Evolutionary conservation across 129 eudicot species (phyloP), one percentile per base, ranked within the genome.

Genomic region (Lactuca saligna): DNA sequence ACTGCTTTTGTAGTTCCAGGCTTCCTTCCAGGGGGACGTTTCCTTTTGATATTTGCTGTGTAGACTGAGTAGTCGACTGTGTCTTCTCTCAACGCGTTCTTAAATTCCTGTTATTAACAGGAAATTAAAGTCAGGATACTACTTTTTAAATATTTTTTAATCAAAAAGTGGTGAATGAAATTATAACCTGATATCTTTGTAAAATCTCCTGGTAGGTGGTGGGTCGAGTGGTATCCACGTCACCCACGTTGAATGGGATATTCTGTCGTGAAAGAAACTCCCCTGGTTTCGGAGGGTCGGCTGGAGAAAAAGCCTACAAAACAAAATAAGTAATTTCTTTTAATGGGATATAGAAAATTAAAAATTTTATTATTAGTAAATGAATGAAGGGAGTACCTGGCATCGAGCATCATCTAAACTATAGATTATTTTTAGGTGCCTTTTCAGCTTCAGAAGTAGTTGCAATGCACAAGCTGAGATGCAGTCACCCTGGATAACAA

Each of bases 351-450:
- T 3, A 46, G 38, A 20, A 8, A 4, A 42, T 34, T 34, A 34
- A 34, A 34, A 34, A 7, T 4, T 38, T 38, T 57, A 4, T 58
- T 5, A 66, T 58, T 8, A 58, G 73, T 49, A 29, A 58, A n/a
- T 16, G 31, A 74, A 65, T 25, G 42, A 68, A 68, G 37, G 2
- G 1, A 46, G 12, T 77, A 89, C 98, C 95, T 89, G 96, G 72
- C 98, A 93, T 71, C 91, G 87, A 29, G 86, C 91, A 85, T 93
- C 98, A 75, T 93, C 85, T 60, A 93, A 82, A 76, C 88, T 68
- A 68, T 82, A 93, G 4, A 87, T 78, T 57, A 93, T 87, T 82
- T 93, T 93, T 50, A 93, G 80, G 79, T 93, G 96, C 82, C 98
- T 85, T 83, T 93, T 93, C 33, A 93, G 88, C 81, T 81, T 89